Base-by-base conservation (phyloP, 2,329 filamentous ascomycete species). In the Chaetomiaceae sp. region DNA sequence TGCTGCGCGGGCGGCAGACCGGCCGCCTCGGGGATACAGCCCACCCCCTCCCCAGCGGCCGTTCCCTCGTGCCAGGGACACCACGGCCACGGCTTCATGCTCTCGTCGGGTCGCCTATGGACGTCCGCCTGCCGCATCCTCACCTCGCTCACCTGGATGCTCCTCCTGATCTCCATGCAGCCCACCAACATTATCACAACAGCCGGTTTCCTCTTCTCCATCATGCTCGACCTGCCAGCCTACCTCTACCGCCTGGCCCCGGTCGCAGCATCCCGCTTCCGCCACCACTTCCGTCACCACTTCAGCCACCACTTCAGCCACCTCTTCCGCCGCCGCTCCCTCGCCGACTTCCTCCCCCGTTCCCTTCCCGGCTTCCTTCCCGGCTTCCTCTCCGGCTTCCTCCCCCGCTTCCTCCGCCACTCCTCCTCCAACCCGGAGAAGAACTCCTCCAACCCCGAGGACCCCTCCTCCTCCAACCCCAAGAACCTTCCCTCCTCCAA, bases 81-180 rank as follows among this genome's bases (percentile, higher is more conserved):
- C 54, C 55, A 59, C 56, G 54, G 53, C 42, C 60, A 63, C 53
- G 61, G 56, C 40, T 11, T 46, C 14, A 38, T 60, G 38, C 3
- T 37, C 3, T 38, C 57, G 42, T 46, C 33, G 12, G 25, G 39
- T 9, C 17, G 23, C 19, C 15, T 46, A 4, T 53, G 46, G 46
- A 45, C 55, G 9, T 40, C 47, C 34, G 2, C 56, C 49, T 65
- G 63, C 58, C 56, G 56, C 45, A 6, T 62, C 17, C 51, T 62
- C 37, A 65, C 63, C 9, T 38, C 59, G 3, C 19, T 60, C 27
- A 6, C 51, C 33, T 65, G 63, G 63, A 23, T 64, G 20, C 19
- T 50, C 36, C 20, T 61, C n/a, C 52, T 64, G 11, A 2, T 63
- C 27, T 39, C 61, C 33, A 31, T 51, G 43, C 57, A 61, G 33